phyloP scores from a whole-genome alignment of 2,329 filamentous ascomycete species.

The Colletotrichum chrysophilum region DNA sequence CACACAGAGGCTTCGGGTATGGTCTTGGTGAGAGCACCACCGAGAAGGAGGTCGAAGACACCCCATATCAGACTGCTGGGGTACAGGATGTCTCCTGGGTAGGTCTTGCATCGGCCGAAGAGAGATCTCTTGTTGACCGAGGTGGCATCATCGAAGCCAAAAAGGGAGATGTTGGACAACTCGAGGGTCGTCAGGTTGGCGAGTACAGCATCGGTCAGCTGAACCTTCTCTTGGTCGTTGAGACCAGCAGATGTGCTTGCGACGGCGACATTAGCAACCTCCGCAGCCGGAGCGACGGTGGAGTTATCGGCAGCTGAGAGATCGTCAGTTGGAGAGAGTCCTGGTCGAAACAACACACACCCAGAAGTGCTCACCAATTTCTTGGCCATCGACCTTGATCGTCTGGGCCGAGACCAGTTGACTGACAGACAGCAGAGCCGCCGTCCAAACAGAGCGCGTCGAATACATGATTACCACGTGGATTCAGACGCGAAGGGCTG shows the following conservation, averaged over 20 bases:
- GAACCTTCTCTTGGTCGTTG: constrained; percentile 27
- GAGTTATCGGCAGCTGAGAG: constrained; percentile 24
- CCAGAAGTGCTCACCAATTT: constrained; percentile 23
- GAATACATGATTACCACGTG: constrained; percentile 17
- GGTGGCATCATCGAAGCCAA: constrained; percentile 33
- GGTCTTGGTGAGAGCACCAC: constrained; percentile 34
- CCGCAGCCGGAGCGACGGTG: constrained; percentile 27
- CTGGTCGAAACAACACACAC: background rate
- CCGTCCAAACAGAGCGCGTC: constrained; percentile 10
- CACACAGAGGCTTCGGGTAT: constrained; percentile 36
- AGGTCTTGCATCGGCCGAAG: constrained; percentile 35
- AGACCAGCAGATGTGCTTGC: background rate
- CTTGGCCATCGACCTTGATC: constrained; percentile 27
- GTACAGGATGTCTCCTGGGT: constrained; percentile 36
- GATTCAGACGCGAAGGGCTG: background rate
- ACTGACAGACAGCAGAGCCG: constrained; percentile 14
- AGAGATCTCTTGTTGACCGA: constrained; percentile 22
- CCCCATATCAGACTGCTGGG: constrained; percentile 32
- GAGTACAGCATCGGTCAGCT: constrained; percentile 39
- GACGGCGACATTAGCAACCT: background rate
- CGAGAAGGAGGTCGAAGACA: constrained; percentile 39
- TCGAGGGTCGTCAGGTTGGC: constrained; percentile 33
- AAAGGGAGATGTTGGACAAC: constrained; percentile 34
- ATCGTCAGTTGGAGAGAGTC: background rate
- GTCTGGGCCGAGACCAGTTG: constrained; percentile 26